These are phyloP conservation scores for Cutaneotrichosporon cavernicola DNA, from an alignment of 1,284 basidiomycete genomes.

Conservation along the genomic window DNA sequence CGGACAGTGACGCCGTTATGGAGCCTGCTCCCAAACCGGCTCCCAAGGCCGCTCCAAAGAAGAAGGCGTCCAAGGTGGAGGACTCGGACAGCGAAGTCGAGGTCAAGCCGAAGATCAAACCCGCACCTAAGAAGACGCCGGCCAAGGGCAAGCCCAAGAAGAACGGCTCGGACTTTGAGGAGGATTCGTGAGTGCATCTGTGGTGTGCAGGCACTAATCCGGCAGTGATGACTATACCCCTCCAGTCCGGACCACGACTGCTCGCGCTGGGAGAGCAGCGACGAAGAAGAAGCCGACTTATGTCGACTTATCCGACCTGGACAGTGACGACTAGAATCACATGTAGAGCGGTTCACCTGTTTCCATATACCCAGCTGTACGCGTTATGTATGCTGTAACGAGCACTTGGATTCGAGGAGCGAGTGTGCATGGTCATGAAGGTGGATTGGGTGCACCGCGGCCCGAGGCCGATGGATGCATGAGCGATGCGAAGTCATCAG, in stretches of 20 bases:
- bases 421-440: neutral
- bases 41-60: slow-evolving; percentile 12
- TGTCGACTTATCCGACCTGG: slow-evolving; percentile 26
- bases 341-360: slow-evolving; percentile 3
- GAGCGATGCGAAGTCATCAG: neutral
- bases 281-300: slow-evolving; percentile 26
- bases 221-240: slow-evolving; percentile 8
- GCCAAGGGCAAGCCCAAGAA: slow-evolving; percentile 24
- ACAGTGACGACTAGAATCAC: slow-evolving; percentile 15
- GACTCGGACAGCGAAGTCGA: slow-evolving; percentile 12
- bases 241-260: slow-evolving; percentile 10
- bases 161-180: slow-evolving; percentile 25
- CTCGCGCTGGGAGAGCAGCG: slow-evolving; percentile 14
- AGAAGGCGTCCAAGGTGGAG: slow-evolving; percentile 6
- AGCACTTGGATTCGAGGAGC: neutral
- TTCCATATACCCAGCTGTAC: slow-evolving; percentile 6
- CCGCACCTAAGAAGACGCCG: slow-evolving; percentile 16
- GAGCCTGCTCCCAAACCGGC: slow-evolving; percentile 18
- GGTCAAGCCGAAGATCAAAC: slow-evolving; percentile 11
- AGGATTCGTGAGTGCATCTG: slow-evolving; percentile 18
- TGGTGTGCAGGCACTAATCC: neutral
- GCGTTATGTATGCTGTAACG: slow-evolving; percentile 1
- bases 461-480: neutral
- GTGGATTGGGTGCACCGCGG: neutral
- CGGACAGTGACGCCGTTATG: neutral